Conservation (phyloP, 176 grass and related monocot genomes). For the Secale cereale region DNA sequence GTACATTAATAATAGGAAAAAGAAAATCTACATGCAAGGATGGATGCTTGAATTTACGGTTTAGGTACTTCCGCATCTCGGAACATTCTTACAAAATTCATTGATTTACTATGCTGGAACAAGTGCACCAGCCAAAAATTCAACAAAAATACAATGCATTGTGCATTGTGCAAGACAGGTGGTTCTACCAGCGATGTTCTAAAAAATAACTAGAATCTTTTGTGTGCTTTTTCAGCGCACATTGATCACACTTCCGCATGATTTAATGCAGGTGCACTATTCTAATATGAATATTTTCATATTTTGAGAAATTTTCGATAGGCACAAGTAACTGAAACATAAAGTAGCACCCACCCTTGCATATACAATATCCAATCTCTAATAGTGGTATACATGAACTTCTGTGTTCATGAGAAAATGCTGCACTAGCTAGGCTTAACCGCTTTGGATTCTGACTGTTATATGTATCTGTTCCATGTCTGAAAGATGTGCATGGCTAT, state of each 20-base stretch:
- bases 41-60: neutral
- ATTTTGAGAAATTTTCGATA: neutral
- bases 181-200: neutral
- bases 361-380: neutral
- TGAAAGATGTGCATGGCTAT: slow-evolving; percentile 2
- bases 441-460: neutral
- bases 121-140: neutral
- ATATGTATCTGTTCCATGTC: neutral
- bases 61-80: neutral
- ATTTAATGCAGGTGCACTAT: neutral
- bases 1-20: slow-evolving; percentile 3
- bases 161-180: neutral
- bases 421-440: neutral
- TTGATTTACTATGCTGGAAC: neutral
- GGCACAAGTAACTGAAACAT: neutral
- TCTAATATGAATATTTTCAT: neutral
- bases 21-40: neutral
- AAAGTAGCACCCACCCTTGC: neutral
- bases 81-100: neutral
- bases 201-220: neutral
- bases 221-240: neutral
- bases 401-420: slow-evolving; percentile 11
- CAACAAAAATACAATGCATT: neutral
- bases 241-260: neutral
- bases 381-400: neutral